These are phyloP conservation scores for Lavandula angustifolia DNA, from an alignment of 257 asterid genomes.

Conservation along the genomic window DNA sequence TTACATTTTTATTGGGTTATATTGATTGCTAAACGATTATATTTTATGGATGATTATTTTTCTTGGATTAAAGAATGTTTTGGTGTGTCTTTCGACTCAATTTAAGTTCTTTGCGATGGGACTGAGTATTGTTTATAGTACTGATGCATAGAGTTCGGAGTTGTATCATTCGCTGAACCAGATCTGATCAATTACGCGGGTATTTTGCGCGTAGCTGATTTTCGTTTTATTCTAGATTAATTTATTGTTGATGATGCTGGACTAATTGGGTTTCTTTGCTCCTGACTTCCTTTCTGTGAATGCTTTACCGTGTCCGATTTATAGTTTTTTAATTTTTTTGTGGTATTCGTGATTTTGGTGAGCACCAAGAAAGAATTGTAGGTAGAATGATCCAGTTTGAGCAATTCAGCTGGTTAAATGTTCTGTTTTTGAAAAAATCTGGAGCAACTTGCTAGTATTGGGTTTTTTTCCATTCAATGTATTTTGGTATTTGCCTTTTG, in stretches of 20 bases:
- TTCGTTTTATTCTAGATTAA: not conserved
- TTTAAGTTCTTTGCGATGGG: not conserved
- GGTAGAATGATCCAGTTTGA: not conserved
- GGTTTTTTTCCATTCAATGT: not conserved
- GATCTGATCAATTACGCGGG: conserved; percentile 31
- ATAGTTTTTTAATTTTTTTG: conserved; percentile 1
- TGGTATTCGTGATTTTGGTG: not conserved
- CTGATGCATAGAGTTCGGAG: conserved; percentile 7
- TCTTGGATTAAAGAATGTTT: not conserved
- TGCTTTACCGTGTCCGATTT: conserved; percentile 4
- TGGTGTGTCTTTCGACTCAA: conserved; percentile 11
- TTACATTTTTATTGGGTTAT: not conserved
- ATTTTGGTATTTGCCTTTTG: conserved; percentile 4
- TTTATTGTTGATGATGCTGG: conserved; percentile 11
- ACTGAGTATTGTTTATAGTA: conserved; percentile 12
- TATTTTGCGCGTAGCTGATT: conserved; percentile 16
- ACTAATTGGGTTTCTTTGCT: conserved; percentile 20
- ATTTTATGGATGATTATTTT: not conserved
- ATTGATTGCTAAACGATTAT: not conserved
- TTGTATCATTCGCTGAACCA: conserved; percentile 19
- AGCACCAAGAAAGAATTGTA: not conserved
- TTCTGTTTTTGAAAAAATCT: not conserved
- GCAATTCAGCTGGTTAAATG: conserved; percentile 9
- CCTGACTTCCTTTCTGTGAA: conserved; percentile 2
- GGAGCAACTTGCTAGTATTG: not conserved